Evolutionary conservation across 495 filamentous ascomycete genomes (phyloP).

Genomic region (Annulohypoxylon stygium): DNA sequence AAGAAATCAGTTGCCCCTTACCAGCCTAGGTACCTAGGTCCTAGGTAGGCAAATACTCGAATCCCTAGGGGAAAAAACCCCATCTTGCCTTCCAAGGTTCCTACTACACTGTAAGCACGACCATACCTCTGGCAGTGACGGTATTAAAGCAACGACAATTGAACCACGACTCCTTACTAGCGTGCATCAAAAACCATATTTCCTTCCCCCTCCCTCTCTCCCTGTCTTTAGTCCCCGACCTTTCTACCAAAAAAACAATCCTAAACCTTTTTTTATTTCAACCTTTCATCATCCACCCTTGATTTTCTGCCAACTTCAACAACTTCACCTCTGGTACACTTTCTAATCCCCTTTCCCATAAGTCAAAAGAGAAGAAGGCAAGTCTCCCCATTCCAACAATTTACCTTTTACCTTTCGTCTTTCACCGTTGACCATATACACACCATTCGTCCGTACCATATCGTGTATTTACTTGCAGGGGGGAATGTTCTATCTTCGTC

Average conservation of each 20-base stretch:
- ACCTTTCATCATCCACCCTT: constrained; percentile 26
- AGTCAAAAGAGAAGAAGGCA: constrained; percentile 1
- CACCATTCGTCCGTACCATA: not conserved
- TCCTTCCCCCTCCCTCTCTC: constrained; percentile 9
- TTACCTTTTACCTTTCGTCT: not conserved
- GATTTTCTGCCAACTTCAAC: constrained; percentile 9
- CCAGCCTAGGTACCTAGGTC: not conserved
- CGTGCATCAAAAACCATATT: constrained; percentile 13
- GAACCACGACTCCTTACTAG: constrained; percentile 5
- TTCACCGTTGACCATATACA: not conserved
- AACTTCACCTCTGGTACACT: not conserved
- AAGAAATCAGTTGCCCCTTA: not conserved
- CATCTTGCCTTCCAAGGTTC: not conserved
- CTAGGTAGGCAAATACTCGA: not conserved
- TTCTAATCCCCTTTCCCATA: too few relatives aligned
- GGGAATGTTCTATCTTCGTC: not conserved
- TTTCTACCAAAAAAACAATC: constrained; percentile 28
- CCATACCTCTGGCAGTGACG: not conserved
- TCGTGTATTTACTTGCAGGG: not conserved
- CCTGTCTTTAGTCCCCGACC: constrained; percentile 27
- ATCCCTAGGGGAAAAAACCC: not conserved
- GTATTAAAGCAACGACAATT: not conserved
- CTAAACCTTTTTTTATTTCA: constrained; percentile 19
- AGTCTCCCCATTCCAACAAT: not conserved
- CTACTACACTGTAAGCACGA: constrained; percentile 6